These are phyloP conservation scores for Aspergillus transmontanensis DNA, from an alignment of 2,329 filamentous ascomycete genomes.

Conservation along the genomic window DNA sequence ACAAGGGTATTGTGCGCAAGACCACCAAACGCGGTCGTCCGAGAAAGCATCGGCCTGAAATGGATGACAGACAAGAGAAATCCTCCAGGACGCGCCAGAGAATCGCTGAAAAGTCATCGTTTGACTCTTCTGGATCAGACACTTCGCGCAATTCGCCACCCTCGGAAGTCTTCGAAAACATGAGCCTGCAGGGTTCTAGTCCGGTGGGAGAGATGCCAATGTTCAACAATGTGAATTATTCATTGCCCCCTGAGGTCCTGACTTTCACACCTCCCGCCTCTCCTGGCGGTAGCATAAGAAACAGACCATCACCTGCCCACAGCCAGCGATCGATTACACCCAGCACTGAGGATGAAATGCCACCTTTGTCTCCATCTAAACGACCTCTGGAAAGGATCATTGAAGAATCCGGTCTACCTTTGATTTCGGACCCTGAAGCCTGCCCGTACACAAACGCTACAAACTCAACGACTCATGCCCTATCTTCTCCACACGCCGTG, in stretches of 20 bases:
- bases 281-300: slow-evolving; percentile 43
- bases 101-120: slow-evolving; percentile 37
- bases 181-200: slow-evolving; percentile 41
- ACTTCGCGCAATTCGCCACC: slow-evolving; percentile 47
- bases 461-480: slow-evolving; percentile 30
- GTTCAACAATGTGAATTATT: slow-evolving; percentile 34
- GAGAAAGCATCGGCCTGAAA: slow-evolving; percentile 63
- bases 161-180: slow-evolving; percentile 42
- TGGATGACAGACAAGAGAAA: slow-evolving; percentile 61
- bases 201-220: slow-evolving; percentile 35
- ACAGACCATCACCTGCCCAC: slow-evolving; percentile 39
- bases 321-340: slow-evolving; percentile 42
- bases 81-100: slow-evolving; percentile 55
- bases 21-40: slow-evolving; percentile 68
- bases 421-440: slow-evolving; percentile 29
- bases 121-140: slow-evolving; percentile 40
- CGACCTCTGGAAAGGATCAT: slow-evolving; percentile 31
- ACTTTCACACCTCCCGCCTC: slow-evolving; percentile 52
- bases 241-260: slow-evolving; percentile 44
- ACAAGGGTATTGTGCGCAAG: slow-evolving; percentile 75
- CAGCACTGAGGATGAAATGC: slow-evolving; percentile 40
- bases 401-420: slow-evolving; percentile 33
- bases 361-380: slow-evolving; percentile 39
- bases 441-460: slow-evolving; percentile 34
- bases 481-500: slow-evolving; percentile 41